These are phyloP conservation scores for Cladorrhinum sp. DNA, from an alignment of 2,329 filamentous ascomycete genomes.

Conservation along the genomic window DNA sequence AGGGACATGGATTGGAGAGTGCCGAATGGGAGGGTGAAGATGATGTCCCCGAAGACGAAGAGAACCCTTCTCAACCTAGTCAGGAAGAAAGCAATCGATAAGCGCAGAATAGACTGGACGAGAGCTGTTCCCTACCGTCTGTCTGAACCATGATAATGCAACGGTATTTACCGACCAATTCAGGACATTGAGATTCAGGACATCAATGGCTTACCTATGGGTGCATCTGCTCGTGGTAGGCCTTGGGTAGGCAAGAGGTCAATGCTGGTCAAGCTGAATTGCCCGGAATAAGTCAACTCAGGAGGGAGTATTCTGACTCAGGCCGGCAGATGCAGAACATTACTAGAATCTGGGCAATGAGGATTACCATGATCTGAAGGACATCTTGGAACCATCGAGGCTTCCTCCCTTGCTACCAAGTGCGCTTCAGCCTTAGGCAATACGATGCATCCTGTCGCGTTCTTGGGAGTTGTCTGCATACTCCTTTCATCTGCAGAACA, in stretches of 20 bases:
- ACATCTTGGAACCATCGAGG: not conserved
- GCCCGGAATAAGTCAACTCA: not conserved
- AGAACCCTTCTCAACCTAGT: conserved; percentile 7
- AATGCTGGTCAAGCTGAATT: not conserved
- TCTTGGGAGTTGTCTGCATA: not conserved
- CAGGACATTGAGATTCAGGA: no score
- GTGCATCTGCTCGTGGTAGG: not conserved
- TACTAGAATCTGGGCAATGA: no score
- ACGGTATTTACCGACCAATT: not conserved
- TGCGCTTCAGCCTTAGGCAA: not conserved
- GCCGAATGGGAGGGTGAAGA: conserved; percentile 48
- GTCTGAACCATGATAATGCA: not conserved
- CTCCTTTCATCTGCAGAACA: no score
- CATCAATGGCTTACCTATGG: no score
- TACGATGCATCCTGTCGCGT: not conserved
- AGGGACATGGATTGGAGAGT: conserved; percentile 59
- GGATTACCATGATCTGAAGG: not conserved
- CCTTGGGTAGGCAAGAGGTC: not conserved
- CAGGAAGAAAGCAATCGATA: not conserved
- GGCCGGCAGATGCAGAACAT: no score
- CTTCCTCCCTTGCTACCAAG: not conserved
- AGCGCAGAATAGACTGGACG: not conserved
- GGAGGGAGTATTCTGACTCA: not conserved
- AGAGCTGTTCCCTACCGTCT: not conserved
- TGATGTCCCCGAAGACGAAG: conserved; percentile 19